Conservation (phyloP, 345 rosid species). For the Camelina neglecta region DNA sequence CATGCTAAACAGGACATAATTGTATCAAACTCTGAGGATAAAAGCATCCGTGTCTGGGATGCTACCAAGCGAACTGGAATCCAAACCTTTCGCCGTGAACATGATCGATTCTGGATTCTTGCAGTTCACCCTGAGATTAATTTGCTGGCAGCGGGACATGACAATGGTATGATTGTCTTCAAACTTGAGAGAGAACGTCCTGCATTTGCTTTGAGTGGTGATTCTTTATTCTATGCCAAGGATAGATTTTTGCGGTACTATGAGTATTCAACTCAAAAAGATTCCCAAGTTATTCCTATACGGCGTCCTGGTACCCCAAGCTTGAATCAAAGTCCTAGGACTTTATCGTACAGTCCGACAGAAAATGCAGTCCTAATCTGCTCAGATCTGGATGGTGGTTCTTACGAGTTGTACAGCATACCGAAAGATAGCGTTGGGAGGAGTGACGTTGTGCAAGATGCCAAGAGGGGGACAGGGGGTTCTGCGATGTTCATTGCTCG, state of each 20-base stretch:
- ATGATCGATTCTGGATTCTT: slow-evolving; percentile 95
- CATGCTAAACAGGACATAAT: slow-evolving; percentile 95
- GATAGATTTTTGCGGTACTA: slow-evolving; percentile 84
- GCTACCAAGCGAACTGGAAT: slow-evolving; percentile 88
- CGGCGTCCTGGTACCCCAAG: slow-evolving; percentile 80
- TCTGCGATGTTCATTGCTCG: slow-evolving; percentile 91
- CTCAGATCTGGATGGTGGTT: slow-evolving; percentile 96
- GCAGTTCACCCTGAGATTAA: slow-evolving; percentile 95
- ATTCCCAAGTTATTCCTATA: slow-evolving; percentile 84
- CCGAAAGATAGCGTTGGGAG: slow-evolving; percentile 81
- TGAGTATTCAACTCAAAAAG: slow-evolving; percentile 84
- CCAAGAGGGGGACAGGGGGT: slow-evolving; percentile 83
- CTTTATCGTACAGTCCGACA: slow-evolving; percentile 95
- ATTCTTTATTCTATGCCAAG: slow-evolving; percentile 78
- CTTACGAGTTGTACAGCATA: slow-evolving; percentile 84
- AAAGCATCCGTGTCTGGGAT: slow-evolving; percentile 97
- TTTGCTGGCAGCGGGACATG: slow-evolving; percentile 97
- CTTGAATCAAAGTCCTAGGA: slow-evolving; percentile 88
- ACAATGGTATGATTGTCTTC: slow-evolving; percentile 95
- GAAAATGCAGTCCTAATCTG: slow-evolving; percentile 92
- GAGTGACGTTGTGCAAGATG: slow-evolving; percentile 79
- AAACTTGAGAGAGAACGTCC: slow-evolving; percentile 97
- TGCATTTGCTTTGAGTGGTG: slow-evolving; percentile 89
- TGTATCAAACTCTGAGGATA: slow-evolving; percentile 97
- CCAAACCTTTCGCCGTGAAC: slow-evolving; percentile 95